Base-by-base conservation (phyloP, 2,329 filamentous ascomycete species). In the Neurospora sp. region DNA sequence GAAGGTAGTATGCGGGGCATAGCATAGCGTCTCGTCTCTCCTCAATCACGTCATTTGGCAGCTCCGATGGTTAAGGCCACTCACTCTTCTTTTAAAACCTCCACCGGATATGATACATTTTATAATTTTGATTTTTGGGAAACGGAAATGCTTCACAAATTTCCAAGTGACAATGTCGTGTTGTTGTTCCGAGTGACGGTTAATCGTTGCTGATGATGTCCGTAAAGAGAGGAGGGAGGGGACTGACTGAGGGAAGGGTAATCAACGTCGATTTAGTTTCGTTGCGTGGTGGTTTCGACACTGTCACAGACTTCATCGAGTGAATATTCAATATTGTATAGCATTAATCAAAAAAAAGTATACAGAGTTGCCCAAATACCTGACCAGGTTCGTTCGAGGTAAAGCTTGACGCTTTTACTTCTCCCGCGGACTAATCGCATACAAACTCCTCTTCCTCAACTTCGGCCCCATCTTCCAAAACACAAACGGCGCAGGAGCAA, bases 401-500 rank as follows among this genome's bases (percentile, higher is more conserved):
- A 10, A 33, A 33, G 33, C 33, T 33, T 33, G 6, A 33, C 5
- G 6, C 33, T 9, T n/a, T 2, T 0, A 43, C n/a, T 62, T 17
- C 52, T 33, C 52, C 7, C 46, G 1, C 46, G 52, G 23, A 17
- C 23, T 62, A 17, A 62, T 28, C 8, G 73, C 74, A 69, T 74
- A 74, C 17, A 66, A 13, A 52, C 74, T 74, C 67, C 68, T 74
- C 69, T 52, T 67, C 69, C 73, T 71, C 62, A 75, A 67, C 69
- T 68, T 75, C 2, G 70, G 70, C 0, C 80, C 80, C 67, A 75
- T 74, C 19, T 70, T 75, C 71, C 76, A 79, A 66, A 81, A 79
- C 10, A 84, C 68, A 75, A 78, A 74, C 0, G 80, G 79, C 5
- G 77, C 78, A 0, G 78, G 77, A 0, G 76, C 72, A 67, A 82